Conservation (phyloP, 2,329 filamentous ascomycete genomes). For the Diaporthe sp. region DNA sequence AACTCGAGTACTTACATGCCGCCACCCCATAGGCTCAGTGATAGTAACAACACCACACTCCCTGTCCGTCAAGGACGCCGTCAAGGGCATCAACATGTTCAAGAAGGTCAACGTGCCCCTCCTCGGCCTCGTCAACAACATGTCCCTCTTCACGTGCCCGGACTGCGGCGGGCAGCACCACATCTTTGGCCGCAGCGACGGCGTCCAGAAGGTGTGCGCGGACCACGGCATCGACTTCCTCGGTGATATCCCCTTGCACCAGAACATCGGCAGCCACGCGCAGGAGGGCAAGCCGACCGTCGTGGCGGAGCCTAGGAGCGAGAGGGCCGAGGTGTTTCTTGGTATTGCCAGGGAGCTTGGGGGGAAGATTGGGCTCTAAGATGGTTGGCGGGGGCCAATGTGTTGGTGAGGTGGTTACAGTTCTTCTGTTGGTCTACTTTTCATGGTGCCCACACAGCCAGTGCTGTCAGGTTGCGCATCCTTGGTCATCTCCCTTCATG, state of each 20-base stretch:
- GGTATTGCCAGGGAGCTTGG: constrained; percentile 71
- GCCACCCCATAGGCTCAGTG: constrained; percentile 70
- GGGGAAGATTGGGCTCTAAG: constrained; percentile 54
- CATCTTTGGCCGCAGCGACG: constrained; percentile 77
- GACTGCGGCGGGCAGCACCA: constrained; percentile 79
- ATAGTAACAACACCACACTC: constrained; percentile 96
- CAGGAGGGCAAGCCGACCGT: constrained; percentile 91
- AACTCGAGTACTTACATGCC: background rate
- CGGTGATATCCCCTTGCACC: constrained; percentile 89
- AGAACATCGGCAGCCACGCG: constrained; percentile 86
- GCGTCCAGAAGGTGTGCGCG: constrained; percentile 75
- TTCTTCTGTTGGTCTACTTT: background rate
- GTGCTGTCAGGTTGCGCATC: background rate
- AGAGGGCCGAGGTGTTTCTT: constrained; percentile 77
- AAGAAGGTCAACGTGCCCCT: constrained; percentile 83
- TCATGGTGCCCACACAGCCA: background rate
- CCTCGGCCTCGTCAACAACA: constrained; percentile 91
- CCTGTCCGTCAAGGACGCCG: constrained; percentile 89
- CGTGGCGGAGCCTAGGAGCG: constrained; percentile 83
- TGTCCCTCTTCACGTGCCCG: constrained; percentile 86
- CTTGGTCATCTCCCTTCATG: background rate
- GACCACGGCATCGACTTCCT: constrained; percentile 82
- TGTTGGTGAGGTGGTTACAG: background rate
- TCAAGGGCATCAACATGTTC: constrained; percentile 94
- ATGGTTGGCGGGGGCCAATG: background rate